Evolutionary conservation across 768 basidiomycete genomes (phyloP).

Genomic region (Boletus subcaerulescens): DNA sequence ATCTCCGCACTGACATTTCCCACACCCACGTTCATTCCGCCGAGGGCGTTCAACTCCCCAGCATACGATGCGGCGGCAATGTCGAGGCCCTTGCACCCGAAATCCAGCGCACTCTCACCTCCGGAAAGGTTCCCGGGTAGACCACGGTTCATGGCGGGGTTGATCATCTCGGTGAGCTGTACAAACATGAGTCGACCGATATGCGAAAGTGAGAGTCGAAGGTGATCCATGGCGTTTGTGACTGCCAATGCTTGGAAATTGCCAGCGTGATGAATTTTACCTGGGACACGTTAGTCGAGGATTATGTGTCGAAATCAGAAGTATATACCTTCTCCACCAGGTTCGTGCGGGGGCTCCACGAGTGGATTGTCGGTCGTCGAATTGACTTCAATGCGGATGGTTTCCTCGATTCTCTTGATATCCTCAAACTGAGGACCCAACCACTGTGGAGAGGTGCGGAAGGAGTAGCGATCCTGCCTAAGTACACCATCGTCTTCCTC

Average conservation of each 20-base stretch:
- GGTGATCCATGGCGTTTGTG: conserved; percentile 86
- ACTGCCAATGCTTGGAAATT: conserved; percentile 90
- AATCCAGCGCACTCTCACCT: conserved; percentile 78
- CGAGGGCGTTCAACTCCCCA: conserved; percentile 77
- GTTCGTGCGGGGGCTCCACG: conserved; percentile 73
- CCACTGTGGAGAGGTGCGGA: conserved; percentile 79
- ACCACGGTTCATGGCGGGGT: conserved; percentile 66
- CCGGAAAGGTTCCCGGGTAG: conserved; percentile 77
- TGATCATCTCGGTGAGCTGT: conserved; percentile 57
- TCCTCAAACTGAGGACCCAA: conserved; percentile 85
- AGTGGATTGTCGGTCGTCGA: conserved; percentile 90
- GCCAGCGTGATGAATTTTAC: conserved; percentile 73
- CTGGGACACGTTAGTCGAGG: conserved; percentile 17
- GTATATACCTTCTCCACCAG: conserved; percentile 24
- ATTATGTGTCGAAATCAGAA: background rate
- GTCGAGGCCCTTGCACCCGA: conserved; percentile 81
- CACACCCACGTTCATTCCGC: conserved; percentile 71
- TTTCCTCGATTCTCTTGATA: conserved; percentile 59
- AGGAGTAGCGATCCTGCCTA: conserved; percentile 68
- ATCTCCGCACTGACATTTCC: conserved; percentile 87
- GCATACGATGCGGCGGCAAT: conserved; percentile 82
- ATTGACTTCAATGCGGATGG: conserved; percentile 74
- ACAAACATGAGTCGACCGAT: conserved; percentile 68
- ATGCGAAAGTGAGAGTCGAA: conserved; percentile 67
- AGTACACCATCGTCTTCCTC: conserved; percentile 70